Evolutionary conservation across 2,329 filamentous ascomycete species (phyloP), one percentile per base, ranked within the genome.

Genomic region (Hymenoscyphus linearis): DNA sequence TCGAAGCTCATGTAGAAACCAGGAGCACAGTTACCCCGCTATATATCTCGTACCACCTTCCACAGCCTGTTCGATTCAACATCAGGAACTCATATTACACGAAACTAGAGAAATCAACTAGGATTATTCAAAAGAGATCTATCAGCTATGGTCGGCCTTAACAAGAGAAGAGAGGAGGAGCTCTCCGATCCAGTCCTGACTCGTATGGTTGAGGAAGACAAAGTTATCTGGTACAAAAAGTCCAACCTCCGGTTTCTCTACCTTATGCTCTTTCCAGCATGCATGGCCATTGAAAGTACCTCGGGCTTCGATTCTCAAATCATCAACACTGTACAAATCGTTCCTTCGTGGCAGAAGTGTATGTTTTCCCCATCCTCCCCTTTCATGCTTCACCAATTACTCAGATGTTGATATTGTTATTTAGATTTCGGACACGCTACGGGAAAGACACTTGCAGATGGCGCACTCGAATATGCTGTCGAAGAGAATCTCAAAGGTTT

Each of bases 251-350:
- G 74, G 50, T 50, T 71, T 34, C 70, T 77, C 68, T 76, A 77
- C 64, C 52, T 77, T 18, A 72, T 68, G 55, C 71, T 77, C 25
- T 69, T 82, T 34, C 77, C 79, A 12, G 78, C 78, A 22, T 81
- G 78, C 68, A 77, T 82, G 69, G 80, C 80, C 52, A 79, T 83
- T 52, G 80, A 83, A 68, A 80, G 81, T 44, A 83, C 80, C 0
- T 80, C 78, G n/a, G 80, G 80, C 0, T 83, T 82, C 59, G 80
- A 83, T 64, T 80, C 78, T 3, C 79, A 76, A 16, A 75, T 80
- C 71, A 77, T 79, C 70, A 79, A 79, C 62, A 74, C 74, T 34
- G 66, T 79, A 10, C 76, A 79, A 63, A 65, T 72, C 4, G 64
- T 76, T 22, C 58, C 65, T 4, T 64, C 66, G 3, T 76, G 73